Evolutionary conservation across 83 land plant species (phyloP).

Genomic region (Diphasiastrum complanatum): DNA sequence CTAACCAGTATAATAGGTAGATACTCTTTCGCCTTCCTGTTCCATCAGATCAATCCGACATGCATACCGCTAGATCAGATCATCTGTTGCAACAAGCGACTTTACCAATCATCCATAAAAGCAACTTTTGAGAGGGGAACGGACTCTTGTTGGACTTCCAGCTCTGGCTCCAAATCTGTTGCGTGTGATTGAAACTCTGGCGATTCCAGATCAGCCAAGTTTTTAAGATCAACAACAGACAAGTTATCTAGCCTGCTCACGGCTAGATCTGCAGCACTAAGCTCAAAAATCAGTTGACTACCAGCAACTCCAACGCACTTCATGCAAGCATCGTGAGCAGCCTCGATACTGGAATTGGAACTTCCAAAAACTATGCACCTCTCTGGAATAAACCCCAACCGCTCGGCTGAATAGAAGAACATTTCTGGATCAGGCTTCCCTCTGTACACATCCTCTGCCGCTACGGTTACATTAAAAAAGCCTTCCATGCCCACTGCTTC

Average conservation of each 20-base stretch:
- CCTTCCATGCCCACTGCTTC: constrained; percentile 62
- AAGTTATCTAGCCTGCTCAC: constrained; percentile 64
- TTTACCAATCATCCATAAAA: too few species aligned
- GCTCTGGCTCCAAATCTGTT: constrained; percentile 46
- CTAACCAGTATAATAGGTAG: too few species aligned
- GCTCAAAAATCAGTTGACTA: constrained; percentile 79
- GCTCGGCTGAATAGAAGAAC: constrained; percentile 81
- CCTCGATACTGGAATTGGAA: constrained; percentile 82
- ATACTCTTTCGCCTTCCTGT: too few species aligned
- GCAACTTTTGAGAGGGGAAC: too few species aligned
- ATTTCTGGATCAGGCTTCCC: constrained; percentile 99
- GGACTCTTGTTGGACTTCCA: constrained; percentile 52
- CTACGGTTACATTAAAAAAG: constrained; percentile 51
- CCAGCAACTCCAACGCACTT: constrained; percentile 94
- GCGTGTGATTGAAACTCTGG: constrained; percentile 51
- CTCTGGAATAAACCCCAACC: constrained; percentile 60
- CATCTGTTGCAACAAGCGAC: too few species aligned
- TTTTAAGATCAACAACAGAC: constrained; percentile 79
- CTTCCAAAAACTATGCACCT: constrained; percentile 91
- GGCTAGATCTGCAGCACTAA: constrained; percentile 83
- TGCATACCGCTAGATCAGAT: too few species aligned
- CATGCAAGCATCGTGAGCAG: constrained; percentile 92
- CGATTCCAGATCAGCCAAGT: constrained; percentile 74
- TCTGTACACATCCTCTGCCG: constrained; percentile 85
- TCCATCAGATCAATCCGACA: too few species aligned